Evolutionary conservation across 108 stramenopile species (phyloP).

Genomic region (Cyclotella sp.): DNA sequence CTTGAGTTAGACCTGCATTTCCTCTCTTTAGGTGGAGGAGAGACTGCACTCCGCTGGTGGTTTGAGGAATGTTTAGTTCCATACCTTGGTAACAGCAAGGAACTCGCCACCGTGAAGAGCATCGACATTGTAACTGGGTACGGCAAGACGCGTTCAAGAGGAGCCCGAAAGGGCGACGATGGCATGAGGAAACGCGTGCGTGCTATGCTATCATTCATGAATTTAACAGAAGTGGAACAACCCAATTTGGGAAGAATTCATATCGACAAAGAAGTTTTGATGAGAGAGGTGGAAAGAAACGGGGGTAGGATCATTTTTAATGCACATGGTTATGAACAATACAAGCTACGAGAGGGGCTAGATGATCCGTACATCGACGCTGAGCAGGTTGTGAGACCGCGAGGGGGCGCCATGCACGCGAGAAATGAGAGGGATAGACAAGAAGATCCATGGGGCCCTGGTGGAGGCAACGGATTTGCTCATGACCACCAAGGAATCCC

Average conservation of each 20-base stretch:
- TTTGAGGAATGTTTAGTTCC: constrained; percentile 88
- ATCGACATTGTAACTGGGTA: constrained; percentile 93
- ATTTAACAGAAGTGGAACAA: constrained; percentile 73
- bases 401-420: constrained; percentile 63
- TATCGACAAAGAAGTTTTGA: constrained; percentile 72
- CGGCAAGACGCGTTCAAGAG: constrained; percentile 82
- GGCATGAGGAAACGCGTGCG: constrained; percentile 85
- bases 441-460: constrained; percentile 15
- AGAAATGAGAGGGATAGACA: constrained; percentile 47
- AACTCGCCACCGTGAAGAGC: constrained; percentile 74
- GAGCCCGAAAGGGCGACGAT: constrained; percentile 78
- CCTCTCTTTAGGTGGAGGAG: constrained; percentile 84
- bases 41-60: constrained; percentile 89
- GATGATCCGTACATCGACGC: constrained; percentile 66
- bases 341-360: constrained; percentile 47
- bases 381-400: constrained; percentile 72
- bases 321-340: constrained; percentile 69
- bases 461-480: not conserved
- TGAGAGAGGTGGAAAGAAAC: constrained; percentile 66
- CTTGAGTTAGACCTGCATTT: constrained; percentile 89
- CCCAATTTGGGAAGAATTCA: constrained; percentile 85
- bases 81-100: constrained; percentile 71
- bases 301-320: constrained; percentile 83
- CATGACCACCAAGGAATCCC: constrained; percentile 25
- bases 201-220: constrained; percentile 88